Evolutionary conservation across 495 filamentous ascomycete genomes (phyloP), one percentile per base, ranked within the genome.

Genomic region (Barbatosphaeria neglecta): DNA sequence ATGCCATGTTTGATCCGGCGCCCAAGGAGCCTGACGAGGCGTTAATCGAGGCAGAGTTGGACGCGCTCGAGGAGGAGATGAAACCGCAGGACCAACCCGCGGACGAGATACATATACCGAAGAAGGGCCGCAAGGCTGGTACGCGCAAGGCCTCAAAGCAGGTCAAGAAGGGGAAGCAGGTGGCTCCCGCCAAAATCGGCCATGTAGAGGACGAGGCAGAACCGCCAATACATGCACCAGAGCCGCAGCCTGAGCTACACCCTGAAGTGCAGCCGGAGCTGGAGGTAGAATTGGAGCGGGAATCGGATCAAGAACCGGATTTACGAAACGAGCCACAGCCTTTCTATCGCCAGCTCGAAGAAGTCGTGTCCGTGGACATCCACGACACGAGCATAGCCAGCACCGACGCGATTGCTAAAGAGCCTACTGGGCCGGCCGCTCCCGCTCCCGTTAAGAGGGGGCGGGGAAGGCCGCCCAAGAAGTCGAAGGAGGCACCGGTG

Each of bases 41-140:
- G 5, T 69, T 57, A n/a, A 49, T 72, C 17, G 68, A 74, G 38
- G 60, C 61, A 33, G 67, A 72, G 22, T 50, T 69, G 10, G 54
- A 72, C 31, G 62, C 59, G 22, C 47, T 76, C 43, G 66, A 76
- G 42, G 50, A 60, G n/a, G 67, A 78, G 35, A 65, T 65, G 55
- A 52, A 60, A 20, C 46, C 53, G 15, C 57, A 66, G 10, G 51
- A 53, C 27, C 20, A 45, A 6, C 53, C 61, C 16, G 39, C 40
- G 4, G 22, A 47, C 10, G 60, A 67, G 25, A 44, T 66, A 0
- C 51, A 53, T 4, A 57, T 65, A 9, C 65, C 66, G 2, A 74
- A 72, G 51, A 71, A 65, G 37, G 67, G 69, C 16, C 69, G 70
- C 22, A 69, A 70, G 47, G 53, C 62, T 11, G 68, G 63, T 1